phyloP scores from a whole-genome alignment of 2,329 filamentous ascomycete genomes.

The Monilinia fructicola region DNA sequence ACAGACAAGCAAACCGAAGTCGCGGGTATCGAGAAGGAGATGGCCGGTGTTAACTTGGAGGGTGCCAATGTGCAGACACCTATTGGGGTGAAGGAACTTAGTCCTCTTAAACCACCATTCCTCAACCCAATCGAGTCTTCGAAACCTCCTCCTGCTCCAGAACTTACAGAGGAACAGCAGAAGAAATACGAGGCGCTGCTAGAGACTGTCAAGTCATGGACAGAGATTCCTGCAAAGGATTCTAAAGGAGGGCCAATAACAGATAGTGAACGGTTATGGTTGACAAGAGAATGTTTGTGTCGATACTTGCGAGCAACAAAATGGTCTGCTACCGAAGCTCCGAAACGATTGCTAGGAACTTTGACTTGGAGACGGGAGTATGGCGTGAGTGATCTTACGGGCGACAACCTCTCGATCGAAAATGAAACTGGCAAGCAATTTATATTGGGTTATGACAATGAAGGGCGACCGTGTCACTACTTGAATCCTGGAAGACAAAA shows the following conservation, averaged over 20 bases:
- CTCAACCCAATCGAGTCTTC: conserved; percentile 33
- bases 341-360: conserved; percentile 76
- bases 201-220: conserved; percentile 68
- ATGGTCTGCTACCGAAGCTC: conserved; percentile 75
- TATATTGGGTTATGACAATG: conserved; percentile 81
- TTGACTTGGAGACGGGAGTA: conserved; percentile 90
- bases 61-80: neutral
- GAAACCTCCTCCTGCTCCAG: conserved; percentile 49
- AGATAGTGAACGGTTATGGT: conserved; percentile 81
- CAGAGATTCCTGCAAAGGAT: conserved; percentile 63
- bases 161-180: conserved; percentile 74
- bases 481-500: conserved; percentile 89
- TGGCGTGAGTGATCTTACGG: conserved; percentile 69
- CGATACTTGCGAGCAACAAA: conserved; percentile 93
- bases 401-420: conserved; percentile 87
- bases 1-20: conserved; percentile 12
- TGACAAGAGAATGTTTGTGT: conserved; percentile 87
- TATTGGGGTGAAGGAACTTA: conserved; percentile 38
- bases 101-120: conserved; percentile 44
- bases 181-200: conserved; percentile 80
- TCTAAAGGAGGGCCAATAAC: conserved; percentile 63
- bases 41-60: conserved; percentile 19
- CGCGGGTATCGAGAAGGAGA: conserved; percentile 19
- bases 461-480: conserved; percentile 85
- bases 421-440: conserved; percentile 97